Percentiles rank a stretch among this genome's conserved stretches.
These are phyloP conservation scores for Wickerhamiella australiensis DNA, from an alignment of 805 yeast genomes.

Conservation along the genomic window DNA sequence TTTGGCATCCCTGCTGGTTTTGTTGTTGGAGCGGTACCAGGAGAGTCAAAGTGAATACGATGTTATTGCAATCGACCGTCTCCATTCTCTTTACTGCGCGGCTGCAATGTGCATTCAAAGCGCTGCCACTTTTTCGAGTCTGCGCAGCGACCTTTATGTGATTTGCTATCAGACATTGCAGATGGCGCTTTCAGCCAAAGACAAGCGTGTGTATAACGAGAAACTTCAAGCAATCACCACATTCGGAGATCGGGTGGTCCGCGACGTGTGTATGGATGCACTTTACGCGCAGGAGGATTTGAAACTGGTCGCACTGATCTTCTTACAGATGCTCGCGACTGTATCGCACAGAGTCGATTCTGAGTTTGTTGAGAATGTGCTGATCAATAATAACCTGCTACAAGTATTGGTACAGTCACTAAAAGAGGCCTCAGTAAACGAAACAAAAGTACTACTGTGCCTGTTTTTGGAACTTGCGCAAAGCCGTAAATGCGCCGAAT, in stretches of 20 bases:
- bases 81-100: slow-evolving; percentile 59
- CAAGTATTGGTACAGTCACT: slow-evolving; percentile 53
- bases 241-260: slow-evolving; percentile 52
- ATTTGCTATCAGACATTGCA: slow-evolving; percentile 54
- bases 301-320: slow-evolving; percentile 61
- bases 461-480: slow-evolving; percentile 65
- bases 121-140: slow-evolving; percentile 50
- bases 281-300: slow-evolving; percentile 66
- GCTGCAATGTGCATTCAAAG: slow-evolving; percentile 62
- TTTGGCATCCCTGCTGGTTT: slow-evolving; percentile 61
- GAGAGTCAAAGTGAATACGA: slow-evolving; percentile 25
- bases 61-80: slow-evolving; percentile 32
- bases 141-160: slow-evolving; percentile 72
- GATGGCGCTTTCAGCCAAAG: slow-evolving; percentile 30
- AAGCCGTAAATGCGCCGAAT: slow-evolving; percentile 63
- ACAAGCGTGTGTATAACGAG: slow-evolving; percentile 30
- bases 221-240: slow-evolving; percentile 42
- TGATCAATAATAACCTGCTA: slow-evolving; percentile 56
- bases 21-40: slow-evolving; percentile 52
- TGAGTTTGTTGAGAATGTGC: slow-evolving; percentile 45
- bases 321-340: slow-evolving; percentile 56
- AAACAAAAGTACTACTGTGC: slow-evolving; percentile 58
- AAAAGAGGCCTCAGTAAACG: slow-evolving; percentile 30
- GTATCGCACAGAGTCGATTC: slow-evolving; percentile 40
- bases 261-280: slow-evolving; percentile 62